phyloP scores from a whole-genome alignment of 2,329 filamentous ascomycete species.

The Paradendryphiella salina region DNA sequence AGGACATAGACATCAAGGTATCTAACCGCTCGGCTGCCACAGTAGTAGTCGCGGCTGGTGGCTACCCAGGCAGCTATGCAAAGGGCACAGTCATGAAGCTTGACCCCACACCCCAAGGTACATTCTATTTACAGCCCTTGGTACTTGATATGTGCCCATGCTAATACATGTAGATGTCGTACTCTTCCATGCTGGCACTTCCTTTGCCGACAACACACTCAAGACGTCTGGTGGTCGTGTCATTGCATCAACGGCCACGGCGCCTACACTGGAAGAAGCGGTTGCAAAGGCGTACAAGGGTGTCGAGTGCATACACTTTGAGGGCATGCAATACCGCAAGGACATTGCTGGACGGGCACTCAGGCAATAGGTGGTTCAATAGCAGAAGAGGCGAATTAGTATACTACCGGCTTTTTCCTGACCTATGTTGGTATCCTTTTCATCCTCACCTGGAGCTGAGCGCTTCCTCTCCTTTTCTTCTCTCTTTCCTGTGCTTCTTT shows the following conservation, averaged over 20 bases:
- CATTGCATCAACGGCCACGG: slow-evolving; percentile 86
- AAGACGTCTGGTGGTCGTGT: slow-evolving; percentile 85
- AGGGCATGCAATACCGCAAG: slow-evolving; percentile 87
- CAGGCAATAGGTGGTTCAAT: slow-evolving; percentile 28
- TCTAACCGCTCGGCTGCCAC: slow-evolving; percentile 77
- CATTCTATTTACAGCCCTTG: slow-evolving; percentile 48
- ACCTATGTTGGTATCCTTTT: not conserved
- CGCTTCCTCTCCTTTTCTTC: slow-evolving; percentile 15
- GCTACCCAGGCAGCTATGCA: slow-evolving; percentile 80
- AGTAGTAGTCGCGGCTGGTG: slow-evolving; percentile 89
- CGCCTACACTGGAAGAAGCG: slow-evolving; percentile 74
- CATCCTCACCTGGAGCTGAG: slow-evolving; percentile 8
- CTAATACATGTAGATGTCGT: slow-evolving; percentile 55
- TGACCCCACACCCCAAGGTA: slow-evolving; percentile 55
- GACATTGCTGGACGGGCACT: slow-evolving; percentile 73
- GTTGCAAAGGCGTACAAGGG: slow-evolving; percentile 87
- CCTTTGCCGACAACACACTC: slow-evolving; percentile 62
- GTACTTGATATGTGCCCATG: slow-evolving; percentile 23
- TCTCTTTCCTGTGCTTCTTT: slow-evolving; percentile 22
- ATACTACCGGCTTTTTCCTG: no score
- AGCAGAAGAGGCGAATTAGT: no score
- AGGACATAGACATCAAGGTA: slow-evolving; percentile 69
- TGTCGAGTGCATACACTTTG: slow-evolving; percentile 77
- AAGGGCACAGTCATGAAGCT: slow-evolving; percentile 72
- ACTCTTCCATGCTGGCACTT: slow-evolving; percentile 93